These are phyloP conservation scores for Trichoderma erinaceum DNA, from an alignment of 495 filamentous ascomycete species.

Conservation along the genomic window DNA sequence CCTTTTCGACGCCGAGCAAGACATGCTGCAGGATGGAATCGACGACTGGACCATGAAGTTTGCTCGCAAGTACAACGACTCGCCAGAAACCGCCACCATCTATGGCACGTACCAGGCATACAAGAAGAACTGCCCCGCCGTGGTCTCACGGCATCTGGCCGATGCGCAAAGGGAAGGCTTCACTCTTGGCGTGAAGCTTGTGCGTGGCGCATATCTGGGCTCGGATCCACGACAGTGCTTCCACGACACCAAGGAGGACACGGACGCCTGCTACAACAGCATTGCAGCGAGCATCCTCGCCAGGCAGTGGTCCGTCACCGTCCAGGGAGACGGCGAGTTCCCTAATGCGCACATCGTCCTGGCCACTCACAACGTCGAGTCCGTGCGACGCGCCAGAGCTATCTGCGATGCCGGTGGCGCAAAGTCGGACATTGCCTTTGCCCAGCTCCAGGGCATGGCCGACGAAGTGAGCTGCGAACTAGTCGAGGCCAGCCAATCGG, in stretches of 20 bases:
- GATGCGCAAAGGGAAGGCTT: conserved; percentile 61
- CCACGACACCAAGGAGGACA: conserved; percentile 76
- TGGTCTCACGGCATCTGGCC: conserved; percentile 61
- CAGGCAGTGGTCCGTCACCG: conserved; percentile 43
- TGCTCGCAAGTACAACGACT: conserved; percentile 70
- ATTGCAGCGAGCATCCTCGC: conserved; percentile 34
- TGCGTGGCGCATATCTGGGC: conserved; percentile 83
- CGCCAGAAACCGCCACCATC: conserved; percentile 35
- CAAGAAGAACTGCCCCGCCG: conserved; percentile 60
- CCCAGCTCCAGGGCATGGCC: conserved; percentile 94
- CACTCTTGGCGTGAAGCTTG: conserved; percentile 82
- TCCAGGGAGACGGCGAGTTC: conserved; percentile 41
- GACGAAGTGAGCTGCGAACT: conserved; percentile 87
- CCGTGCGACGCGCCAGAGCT: conserved; percentile 62
- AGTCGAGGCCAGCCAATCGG: conserved; percentile 45
- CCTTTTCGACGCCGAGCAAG: conserved; percentile 89
- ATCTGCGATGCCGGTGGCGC: conserved; percentile 31
- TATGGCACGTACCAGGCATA: conserved; percentile 79
- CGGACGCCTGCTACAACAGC: conserved; percentile 42
- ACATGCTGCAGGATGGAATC: conserved; percentile 72
- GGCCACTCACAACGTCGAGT: conserved; percentile 87
- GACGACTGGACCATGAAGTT: conserved; percentile 77
- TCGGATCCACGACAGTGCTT: conserved; percentile 73
- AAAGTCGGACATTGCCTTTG: conserved; percentile 65
- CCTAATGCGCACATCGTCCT: conserved; percentile 67